Base-by-base conservation (phyloP, 1,284 basidiomycete genomes). In the Pseudozyma tsukubaensis region DNA sequence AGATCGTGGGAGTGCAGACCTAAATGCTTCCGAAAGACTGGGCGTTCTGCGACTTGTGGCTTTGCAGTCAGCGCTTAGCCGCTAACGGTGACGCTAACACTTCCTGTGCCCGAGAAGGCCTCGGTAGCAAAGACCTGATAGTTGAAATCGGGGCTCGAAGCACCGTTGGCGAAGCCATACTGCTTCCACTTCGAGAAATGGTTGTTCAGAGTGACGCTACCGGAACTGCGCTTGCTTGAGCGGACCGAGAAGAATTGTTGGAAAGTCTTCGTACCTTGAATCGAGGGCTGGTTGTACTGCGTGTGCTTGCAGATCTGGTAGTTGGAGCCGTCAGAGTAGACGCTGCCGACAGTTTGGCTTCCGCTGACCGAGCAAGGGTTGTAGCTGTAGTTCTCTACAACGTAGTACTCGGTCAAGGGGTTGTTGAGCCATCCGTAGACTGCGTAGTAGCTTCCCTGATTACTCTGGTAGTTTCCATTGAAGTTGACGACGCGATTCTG, bases 111-210 rank as follows among this genome's bases (percentile, higher is more conserved):
- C 4, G 43, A 36, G 45, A 65, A 72, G 49, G 61, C 69, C 57
- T 72, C 69, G 36, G 69, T 72, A 36, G 69, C 69, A 50, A 72
- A 65, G 47, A 72, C 59, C 52, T 72, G 69, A 53, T 72, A 72
- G 57, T 72, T 62, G 49, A 66, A 72, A 19, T 60, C 50, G 9
- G 66, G 59, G 48, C 62, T 47, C 29, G 55, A 8, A 18, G 66
- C 66, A 16, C 59, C 54, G 35, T 65, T 57, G 52, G 64, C 61
- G 21, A 72, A 65, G 39, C 69, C 69, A 34, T 60, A 55, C 42
- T 67, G 51, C 40, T 57, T 66, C 64, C 69, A 72, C n/a, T n/a
- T n/a, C n/a, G n/a, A n/a, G 40, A 68, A 72, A 47, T 72, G 69
- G 49, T 72, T 68, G 34, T 50, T 45, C 0, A 66, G 9, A 6